These are phyloP conservation scores for Rhizoclosmatium sp. DNA, from an alignment of 192 early-diverging fungal species.

Conservation along the genomic window DNA sequence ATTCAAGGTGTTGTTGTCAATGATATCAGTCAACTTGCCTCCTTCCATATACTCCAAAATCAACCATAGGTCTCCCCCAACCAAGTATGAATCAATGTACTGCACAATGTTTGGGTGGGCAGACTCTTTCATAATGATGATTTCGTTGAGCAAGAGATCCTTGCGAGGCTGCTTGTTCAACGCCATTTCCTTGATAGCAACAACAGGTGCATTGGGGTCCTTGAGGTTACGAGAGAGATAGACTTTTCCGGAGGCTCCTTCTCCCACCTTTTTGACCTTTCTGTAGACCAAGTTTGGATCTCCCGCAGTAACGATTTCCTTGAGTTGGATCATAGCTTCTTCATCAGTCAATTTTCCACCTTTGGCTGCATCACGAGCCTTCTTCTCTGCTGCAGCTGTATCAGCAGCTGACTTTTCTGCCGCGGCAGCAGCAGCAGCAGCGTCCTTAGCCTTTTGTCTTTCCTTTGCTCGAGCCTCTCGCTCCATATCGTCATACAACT, in stretches of 20 bases:
- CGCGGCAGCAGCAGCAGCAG: background rate
- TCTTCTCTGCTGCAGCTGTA: background rate
- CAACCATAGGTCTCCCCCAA: constrained; percentile 85
- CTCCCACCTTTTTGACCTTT: constrained; percentile 30
- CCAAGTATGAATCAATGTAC: constrained; percentile 84
- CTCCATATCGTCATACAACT: background rate
- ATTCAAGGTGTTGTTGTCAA: constrained; percentile 75
- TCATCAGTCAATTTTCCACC: constrained; percentile 87
- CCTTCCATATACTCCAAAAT: constrained; percentile 97
- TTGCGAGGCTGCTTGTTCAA: constrained; percentile 88
- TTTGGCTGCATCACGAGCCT: constrained; percentile 38
- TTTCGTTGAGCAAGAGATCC: constrained; percentile 93
- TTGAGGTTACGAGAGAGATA: constrained; percentile 82
- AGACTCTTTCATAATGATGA: constrained; percentile 93
- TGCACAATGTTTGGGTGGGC: constrained; percentile 92
- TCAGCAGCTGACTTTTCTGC: background rate
- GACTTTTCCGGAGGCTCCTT: constrained; percentile 86
- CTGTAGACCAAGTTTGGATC: constrained; percentile 28
- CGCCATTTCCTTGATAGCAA: constrained; percentile 96
- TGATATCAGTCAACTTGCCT: constrained; percentile 89
- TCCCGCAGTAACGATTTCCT: constrained; percentile 40
- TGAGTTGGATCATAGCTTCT: constrained; percentile 92
- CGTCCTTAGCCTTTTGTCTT: background rate
- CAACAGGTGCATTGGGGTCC: constrained; percentile 64
- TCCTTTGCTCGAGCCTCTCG: background rate